These are phyloP conservation scores for Naganishia antarctica DNA, from an alignment of 768 basidiomycete species.

Conservation along the genomic window DNA sequence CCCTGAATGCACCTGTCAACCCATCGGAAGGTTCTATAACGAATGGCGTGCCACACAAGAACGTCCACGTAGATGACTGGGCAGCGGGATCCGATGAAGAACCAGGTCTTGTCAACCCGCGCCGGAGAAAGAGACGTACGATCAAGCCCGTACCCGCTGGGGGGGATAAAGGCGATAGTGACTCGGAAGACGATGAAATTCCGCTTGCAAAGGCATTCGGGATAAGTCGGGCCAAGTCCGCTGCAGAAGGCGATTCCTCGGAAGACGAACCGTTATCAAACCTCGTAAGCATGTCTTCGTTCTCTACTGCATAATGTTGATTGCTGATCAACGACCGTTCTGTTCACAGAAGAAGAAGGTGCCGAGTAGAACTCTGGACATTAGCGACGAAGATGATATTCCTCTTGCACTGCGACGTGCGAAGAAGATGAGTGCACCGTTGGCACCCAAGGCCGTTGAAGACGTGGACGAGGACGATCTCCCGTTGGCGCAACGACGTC, in stretches of 20 bases:
- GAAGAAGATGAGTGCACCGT: slow-evolving; percentile 12
- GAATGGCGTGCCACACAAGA: neutral
- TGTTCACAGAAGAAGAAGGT: slow-evolving; percentile 20
- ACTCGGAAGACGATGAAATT: slow-evolving; percentile 35
- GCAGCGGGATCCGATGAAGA: slow-evolving; percentile 28
- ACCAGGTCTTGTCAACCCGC: neutral
- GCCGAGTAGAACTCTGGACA: slow-evolving; percentile 19
- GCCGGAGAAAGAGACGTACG: slow-evolving; percentile 15
- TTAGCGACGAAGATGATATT: slow-evolving; percentile 43
- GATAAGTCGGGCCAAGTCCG: neutral
- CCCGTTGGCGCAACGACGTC: slow-evolving; percentile 42
- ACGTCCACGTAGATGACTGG: slow-evolving; percentile 34
- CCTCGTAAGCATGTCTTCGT: slow-evolving; percentile 10
- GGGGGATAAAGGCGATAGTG: slow-evolving; percentile 1
- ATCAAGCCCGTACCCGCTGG: neutral
- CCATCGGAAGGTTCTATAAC: neutral
- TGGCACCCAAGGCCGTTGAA: slow-evolving; percentile 3
- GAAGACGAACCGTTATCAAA: slow-evolving; percentile 29
- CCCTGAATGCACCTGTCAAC: neutral
- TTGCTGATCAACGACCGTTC: neutral
- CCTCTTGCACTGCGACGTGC: slow-evolving; percentile 38
- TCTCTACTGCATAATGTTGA: neutral
- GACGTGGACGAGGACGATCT: slow-evolving; percentile 34
- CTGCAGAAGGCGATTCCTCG: slow-evolving; percentile 9
- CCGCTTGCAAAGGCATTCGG: slow-evolving; percentile 39